phyloP scores from a whole-genome alignment of 148 eudicot genomes.

The Rhododendron williamsianum region DNA sequence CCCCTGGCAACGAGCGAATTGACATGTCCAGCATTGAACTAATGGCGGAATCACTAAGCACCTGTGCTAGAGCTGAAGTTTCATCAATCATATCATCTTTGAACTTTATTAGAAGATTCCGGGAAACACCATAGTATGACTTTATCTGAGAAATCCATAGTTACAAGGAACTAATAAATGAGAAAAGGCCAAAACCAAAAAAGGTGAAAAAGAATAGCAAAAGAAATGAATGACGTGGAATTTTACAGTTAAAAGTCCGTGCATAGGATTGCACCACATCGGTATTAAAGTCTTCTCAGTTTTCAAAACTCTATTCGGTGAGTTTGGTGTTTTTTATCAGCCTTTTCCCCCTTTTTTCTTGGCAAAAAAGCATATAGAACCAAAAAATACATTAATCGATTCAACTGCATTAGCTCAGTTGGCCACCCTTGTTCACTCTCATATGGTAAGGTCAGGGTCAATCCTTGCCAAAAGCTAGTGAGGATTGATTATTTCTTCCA shows the following conservation, averaged over 20 bases:
- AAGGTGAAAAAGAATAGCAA: conserved; percentile 2
- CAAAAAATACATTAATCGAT: not conserved
- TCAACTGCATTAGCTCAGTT: not conserved
- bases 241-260: not conserved
- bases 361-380: not conserved
- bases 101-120: conserved; percentile 84
- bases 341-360: not conserved
- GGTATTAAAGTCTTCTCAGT: not conserved
- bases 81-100: conserved; percentile 91
- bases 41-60: conserved; percentile 76
- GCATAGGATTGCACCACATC: not conserved
- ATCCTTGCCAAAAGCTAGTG: not conserved
- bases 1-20: conserved; percentile 79
- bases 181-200: not conserved
- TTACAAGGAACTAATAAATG: not conserved
- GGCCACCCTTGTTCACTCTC: not conserved
- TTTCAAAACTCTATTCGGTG: not conserved
- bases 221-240: not conserved
- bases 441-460: not conserved
- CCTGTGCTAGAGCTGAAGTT: conserved; percentile 77
- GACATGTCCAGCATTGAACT: conserved; percentile 88
- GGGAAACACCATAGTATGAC: conserved; percentile 77
- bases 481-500: not conserved
- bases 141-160: conserved; percentile 46
- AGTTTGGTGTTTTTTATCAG: not conserved